Evolutionary conservation across 495 filamentous ascomycete genomes (phyloP).

Genomic region (Neurospora terricola): DNA sequence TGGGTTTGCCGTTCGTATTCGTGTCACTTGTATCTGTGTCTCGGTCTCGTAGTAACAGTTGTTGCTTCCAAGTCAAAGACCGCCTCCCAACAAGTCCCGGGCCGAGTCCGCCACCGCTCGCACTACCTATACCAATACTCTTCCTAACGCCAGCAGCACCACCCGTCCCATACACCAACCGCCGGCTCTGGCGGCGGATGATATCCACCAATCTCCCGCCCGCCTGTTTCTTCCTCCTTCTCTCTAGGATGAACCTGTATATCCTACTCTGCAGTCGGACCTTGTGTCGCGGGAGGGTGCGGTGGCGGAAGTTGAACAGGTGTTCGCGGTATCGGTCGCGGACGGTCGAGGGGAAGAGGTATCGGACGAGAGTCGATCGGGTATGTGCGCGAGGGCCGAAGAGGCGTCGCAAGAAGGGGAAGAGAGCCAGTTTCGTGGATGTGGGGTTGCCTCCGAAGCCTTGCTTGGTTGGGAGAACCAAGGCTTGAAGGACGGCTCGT

Average conservation of each 20-base stretch:
- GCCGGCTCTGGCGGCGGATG: conserved; percentile 37
- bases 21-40: background rate
- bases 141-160: background rate
- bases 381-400: background rate
- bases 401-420: conserved; percentile 11
- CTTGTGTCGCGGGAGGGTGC: conserved; percentile 60
- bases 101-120: background rate
- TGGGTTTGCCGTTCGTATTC: background rate
- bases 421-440: conserved; percentile 16
- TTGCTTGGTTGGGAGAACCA: background rate
- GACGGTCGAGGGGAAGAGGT: conserved; percentile 40
- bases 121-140: background rate
- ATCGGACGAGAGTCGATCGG: conserved; percentile 40
- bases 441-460: background rate
- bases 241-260: conserved; percentile 59
- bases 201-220: conserved; percentile 41
- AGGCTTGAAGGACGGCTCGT: background rate
- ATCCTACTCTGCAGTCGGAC: conserved; percentile 62
- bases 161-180: conserved; percentile 22
- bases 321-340: conserved; percentile 43
- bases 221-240: conserved; percentile 45
- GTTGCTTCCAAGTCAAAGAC: background rate
- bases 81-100: background rate
- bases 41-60: background rate
- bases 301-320: conserved; percentile 58